phyloP scores from a whole-genome alignment of 768 basidiomycete species.

The Ramaria sp. region DNA sequence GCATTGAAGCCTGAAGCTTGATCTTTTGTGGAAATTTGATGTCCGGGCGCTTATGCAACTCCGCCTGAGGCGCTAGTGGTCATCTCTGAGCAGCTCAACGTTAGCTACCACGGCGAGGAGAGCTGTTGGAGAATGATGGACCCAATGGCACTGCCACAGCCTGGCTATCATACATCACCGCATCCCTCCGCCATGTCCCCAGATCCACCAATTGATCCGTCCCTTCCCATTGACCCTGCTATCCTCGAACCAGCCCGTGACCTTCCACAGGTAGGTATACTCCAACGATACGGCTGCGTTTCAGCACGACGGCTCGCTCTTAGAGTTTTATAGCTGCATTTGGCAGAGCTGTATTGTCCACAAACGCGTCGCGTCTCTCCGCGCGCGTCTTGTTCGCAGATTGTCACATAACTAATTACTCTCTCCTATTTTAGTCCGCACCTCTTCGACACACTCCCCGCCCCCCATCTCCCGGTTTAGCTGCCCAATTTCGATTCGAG shows the following conservation, averaged over 20 bases:
- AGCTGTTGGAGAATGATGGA: slow-evolving; percentile 5
- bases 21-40: neutral
- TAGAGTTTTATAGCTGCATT: neutral
- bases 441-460: slow-evolving; percentile 11
- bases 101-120: slow-evolving; percentile 9
- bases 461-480: slow-evolving; percentile 36
- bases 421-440: slow-evolving; percentile 3
- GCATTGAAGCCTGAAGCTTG: neutral
- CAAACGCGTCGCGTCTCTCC: slow-evolving; percentile 5
- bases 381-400: slow-evolving; percentile 8
- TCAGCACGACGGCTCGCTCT: neutral
- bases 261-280: neutral
- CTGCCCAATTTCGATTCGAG: slow-evolving; percentile 22
- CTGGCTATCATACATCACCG: neutral
- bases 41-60: neutral
- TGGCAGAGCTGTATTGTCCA: neutral
- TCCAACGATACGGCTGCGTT: neutral
- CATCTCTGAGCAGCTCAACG: slow-evolving; percentile 2
- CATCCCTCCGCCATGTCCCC: slow-evolving; percentile 40
- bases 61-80: slow-evolving; percentile 5
- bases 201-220: slow-evolving; percentile 78
- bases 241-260: slow-evolving; percentile 23
- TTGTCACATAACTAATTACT: slow-evolving; percentile 1
- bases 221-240: slow-evolving; percentile 48
- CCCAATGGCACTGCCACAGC: slow-evolving; percentile 1